Base-by-base conservation (phyloP, 1,284 basidiomycete genomes). In the Boletellus deceptivus region DNA sequence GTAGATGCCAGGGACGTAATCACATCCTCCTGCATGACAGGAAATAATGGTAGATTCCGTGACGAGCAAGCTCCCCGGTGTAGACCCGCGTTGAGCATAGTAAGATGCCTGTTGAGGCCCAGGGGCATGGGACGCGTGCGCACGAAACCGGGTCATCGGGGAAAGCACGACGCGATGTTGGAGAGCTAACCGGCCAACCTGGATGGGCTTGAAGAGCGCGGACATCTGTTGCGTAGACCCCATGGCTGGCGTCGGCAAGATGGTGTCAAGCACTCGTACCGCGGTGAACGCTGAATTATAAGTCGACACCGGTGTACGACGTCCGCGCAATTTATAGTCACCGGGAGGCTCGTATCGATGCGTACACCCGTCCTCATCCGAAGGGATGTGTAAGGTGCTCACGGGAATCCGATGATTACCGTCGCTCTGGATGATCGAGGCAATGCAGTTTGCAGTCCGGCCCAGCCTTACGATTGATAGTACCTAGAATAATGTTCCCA, bases 41-140 rank as follows among this genome's bases (percentile, higher is more conserved):
- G 60, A 58, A 43, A 74, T 68, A 33, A 66, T 57, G 0, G 70
- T 72, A 0, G 60, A 71, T 48, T 73, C 73, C 2, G 60, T 57
- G 48, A 73, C 60, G 11, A 72, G 52, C 18, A 72, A 50, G 0
- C 59, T 62, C 3, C 70, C 71, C 0, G 59, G 56, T 1, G 50
- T 35, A 2, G 50, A 52, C 5, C 60, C 65, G 3, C 71, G 56
- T 42, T 72, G 70, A 2, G 53, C n/a, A 47, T 72, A 72, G 56
- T 72, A 73, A 16, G 52, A 45, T 35, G 54, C 45, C 35, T 31
- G 41, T 3, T 64, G 50, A 14, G 59, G 57, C 2, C 48, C 50
- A 2, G 59, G 58, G 6, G 62, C 55, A 10, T 58, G 62, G 18
- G 57, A 43, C 0, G 52, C 48, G 24, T 59, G 27, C 0, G 64